Conservation (phyloP, 2,329 filamentous ascomycete species). For the Penicillium sp. region DNA sequence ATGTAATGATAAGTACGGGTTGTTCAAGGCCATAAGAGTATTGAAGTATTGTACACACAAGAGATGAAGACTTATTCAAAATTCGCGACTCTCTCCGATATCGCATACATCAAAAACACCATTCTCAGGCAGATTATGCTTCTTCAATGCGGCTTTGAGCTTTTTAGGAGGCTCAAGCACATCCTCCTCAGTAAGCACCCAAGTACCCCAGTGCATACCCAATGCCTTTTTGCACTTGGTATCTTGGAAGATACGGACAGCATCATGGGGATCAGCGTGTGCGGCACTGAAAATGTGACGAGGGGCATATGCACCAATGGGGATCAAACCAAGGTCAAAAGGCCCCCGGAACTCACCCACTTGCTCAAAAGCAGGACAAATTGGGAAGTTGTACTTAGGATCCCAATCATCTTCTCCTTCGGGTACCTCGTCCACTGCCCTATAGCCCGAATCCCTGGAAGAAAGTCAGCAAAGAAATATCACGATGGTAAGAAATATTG, state of each 20-base stretch:
- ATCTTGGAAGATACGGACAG: constrained; percentile 85
- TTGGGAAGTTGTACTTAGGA: constrained; percentile 64
- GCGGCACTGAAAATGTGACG: constrained; percentile 69
- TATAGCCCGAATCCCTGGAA: constrained; percentile 83
- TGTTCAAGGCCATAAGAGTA: neutral
- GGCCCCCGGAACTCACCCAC: constrained; percentile 78
- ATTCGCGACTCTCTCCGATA: constrained; percentile 80
- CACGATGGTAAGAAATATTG: neutral
- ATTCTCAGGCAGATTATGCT: constrained; percentile 64
- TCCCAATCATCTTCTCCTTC: constrained; percentile 69
- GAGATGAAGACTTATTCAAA: constrained; percentile 45
- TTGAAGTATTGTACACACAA: neutral
- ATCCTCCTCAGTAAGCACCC: constrained; percentile 82
- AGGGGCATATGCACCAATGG: constrained; percentile 80
- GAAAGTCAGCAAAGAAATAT: constrained; percentile 10
- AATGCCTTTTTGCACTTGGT: constrained; percentile 74
- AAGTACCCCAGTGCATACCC: constrained; percentile 90
- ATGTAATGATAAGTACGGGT: neutral
- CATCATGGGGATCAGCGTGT: constrained; percentile 83
- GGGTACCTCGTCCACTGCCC: constrained; percentile 67
- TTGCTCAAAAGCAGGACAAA: constrained; percentile 79
- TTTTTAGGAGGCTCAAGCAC: constrained; percentile 76
- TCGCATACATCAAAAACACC: constrained; percentile 80
- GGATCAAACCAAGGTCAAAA: constrained; percentile 88
- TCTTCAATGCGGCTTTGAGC: constrained; percentile 68